These are phyloP conservation scores for Arachis stenosperma DNA, from an alignment of 306 rosid genomes.

Conservation along the genomic window DNA sequence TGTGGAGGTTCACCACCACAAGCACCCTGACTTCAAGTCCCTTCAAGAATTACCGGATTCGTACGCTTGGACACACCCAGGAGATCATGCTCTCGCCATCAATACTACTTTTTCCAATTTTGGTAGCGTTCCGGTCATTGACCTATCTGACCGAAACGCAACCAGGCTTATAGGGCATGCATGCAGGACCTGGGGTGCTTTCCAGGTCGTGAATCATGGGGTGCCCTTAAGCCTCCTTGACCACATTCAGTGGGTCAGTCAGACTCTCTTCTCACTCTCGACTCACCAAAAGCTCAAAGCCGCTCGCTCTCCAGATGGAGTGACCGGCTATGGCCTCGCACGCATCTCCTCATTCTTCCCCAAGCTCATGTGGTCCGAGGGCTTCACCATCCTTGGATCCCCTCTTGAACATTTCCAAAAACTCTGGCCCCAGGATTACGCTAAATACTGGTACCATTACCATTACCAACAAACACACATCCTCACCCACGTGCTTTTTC, in stretches of 20 bases:
- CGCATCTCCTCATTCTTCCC: conserved; percentile 91
- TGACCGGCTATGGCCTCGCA: conserved; percentile 80
- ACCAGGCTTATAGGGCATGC: conserved; percentile 60
- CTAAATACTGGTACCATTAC: conserved; percentile 56
- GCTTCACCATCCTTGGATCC: conserved; percentile 81
- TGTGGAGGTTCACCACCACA: conserved; percentile 56
- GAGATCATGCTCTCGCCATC: background rate
- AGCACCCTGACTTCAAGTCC: conserved; percentile 68
- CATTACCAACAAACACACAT: no score
- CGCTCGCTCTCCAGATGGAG: conserved; percentile 68
- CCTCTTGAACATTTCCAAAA: conserved; percentile 72
- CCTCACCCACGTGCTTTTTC: conserved; percentile 10
- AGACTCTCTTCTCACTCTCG: conserved; percentile 69
- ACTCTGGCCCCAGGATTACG: conserved; percentile 86
- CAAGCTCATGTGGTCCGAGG: conserved; percentile 97
- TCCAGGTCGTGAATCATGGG: conserved; percentile 76
- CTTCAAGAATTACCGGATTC: conserved; percentile 77
- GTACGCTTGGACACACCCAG: conserved; percentile 62
- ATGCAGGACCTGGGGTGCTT: conserved; percentile 88
- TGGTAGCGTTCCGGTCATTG: conserved; percentile 56
- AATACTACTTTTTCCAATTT: background rate
- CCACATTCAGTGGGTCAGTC: conserved; percentile 50
- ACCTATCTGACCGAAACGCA: conserved; percentile 71
- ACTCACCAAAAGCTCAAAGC: conserved; percentile 67
- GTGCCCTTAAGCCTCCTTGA: conserved; percentile 51